A percentile compares a stretch with the other conserved stretches of the same genome.
phyloP scores from a whole-genome alignment of 495 filamentous ascomycete genomes.

The Lentithecium fluviatile region DNA sequence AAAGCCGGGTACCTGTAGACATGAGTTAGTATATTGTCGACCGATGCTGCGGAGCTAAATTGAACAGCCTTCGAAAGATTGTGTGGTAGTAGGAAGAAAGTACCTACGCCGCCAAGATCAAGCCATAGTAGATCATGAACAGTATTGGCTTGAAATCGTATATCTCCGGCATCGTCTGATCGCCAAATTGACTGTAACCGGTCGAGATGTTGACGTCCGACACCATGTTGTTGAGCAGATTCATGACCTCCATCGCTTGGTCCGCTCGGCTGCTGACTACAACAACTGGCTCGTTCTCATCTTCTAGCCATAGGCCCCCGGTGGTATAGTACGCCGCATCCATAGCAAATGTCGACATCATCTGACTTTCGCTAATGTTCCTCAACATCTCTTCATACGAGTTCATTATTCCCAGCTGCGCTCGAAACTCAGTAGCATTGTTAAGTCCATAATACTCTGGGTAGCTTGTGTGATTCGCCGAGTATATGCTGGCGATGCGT shows the following conservation, averaged over 20 bases:
- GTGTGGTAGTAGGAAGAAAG: too few relatives aligned
- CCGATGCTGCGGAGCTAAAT: too few relatives aligned
- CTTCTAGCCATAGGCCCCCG: constrained; percentile 50
- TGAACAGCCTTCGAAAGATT: neutral
- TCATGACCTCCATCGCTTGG: neutral
- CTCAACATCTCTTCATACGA: constrained; percentile 63
- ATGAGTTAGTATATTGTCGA: neutral
- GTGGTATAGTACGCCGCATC: neutral
- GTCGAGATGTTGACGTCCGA: constrained; percentile 11
- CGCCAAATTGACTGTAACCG: neutral
- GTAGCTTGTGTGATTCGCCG: constrained; percentile 44
- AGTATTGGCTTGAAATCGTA: constrained; percentile 72
- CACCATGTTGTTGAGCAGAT: constrained; percentile 11
- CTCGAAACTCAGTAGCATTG: constrained; percentile 7
- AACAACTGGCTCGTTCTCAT: constrained; percentile 8
- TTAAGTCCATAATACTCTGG: constrained; percentile 35
- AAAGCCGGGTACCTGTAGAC: constrained; percentile 64
- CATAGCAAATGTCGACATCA: too few relatives aligned
- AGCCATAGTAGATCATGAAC: constrained; percentile 71
- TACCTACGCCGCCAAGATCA: constrained; percentile 60
- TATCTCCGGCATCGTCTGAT: constrained; percentile 37
- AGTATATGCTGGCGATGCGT: constrained; percentile 10
- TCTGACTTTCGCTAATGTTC: constrained; percentile 56
- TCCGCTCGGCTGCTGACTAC: neutral
- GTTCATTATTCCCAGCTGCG: constrained; percentile 56